Base-by-base conservation (phyloP, 305 asterid species). In the Fraxinus ornus region DNA sequence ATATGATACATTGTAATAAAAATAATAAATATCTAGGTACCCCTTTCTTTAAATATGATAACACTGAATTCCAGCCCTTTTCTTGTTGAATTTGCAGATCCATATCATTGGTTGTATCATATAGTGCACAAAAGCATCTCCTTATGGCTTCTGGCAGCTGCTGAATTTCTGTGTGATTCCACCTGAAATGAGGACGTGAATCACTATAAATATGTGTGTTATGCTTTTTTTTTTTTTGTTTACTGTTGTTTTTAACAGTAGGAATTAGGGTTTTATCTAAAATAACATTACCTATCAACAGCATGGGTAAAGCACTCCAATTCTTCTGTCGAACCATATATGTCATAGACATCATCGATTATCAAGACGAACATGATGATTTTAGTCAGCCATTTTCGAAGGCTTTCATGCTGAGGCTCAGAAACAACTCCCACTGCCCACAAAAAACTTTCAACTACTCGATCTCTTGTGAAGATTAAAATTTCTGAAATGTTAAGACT, bases 341-440 rank as follows among this genome's bases (percentile, higher is more conserved):
- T 86, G 80, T 93, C 97, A 21, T 89, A 93, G 5, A 93, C 83
- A 81, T 90, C 97, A 78, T 93, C 97, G 12, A 92, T 86, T 60
- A 91, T 80, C 5, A 92, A 60, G 3, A 90, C 55, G 79, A 93
- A 81, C 36, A 82, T 71, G 32, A 88, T 88, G 21, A 87, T 88
- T 84, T 93, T 93, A 64, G 93, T 88, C 3, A 93, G 88, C 94
- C 91, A 90, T 78, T 83, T 92, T 74, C 94, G 82, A 17, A 91
- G 88, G 80, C 82, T 81, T 76, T 86, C 86, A 76, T 91, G 78
- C 22, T 90, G 91, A 70, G 88, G 91, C 66, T 90, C 95, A 44
- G 81, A 86, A 74, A 90, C 94, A 66, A 90, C 90, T 77, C 97
- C 97, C 5, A 85, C 90, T 0, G 97, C 89, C 89, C 90, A 91